These are phyloP conservation scores for Tuber indicum DNA, from an alignment of 495 filamentous ascomycete species.

Conservation along the genomic window DNA sequence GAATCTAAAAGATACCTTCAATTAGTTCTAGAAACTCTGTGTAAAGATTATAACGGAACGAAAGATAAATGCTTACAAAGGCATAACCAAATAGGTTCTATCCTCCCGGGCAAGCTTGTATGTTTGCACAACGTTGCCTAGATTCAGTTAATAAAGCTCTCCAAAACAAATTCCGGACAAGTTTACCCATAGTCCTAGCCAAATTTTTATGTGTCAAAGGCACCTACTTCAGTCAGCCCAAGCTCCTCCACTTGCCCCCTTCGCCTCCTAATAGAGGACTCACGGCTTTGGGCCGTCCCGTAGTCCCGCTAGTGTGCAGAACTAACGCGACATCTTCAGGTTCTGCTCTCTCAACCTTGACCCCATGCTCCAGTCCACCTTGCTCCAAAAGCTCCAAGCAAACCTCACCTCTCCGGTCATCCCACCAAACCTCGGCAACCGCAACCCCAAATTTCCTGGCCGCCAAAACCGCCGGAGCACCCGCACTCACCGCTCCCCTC, in stretches of 20 bases:
- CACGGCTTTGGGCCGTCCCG: constrained; percentile 68
- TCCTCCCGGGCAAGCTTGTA: constrained; percentile 62
- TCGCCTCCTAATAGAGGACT: constrained; percentile 42
- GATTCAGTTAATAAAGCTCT: constrained; percentile 12
- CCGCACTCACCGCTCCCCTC: constrained; percentile 55
- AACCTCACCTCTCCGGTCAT: constrained; percentile 55
- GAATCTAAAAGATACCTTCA: constrained; percentile 45
- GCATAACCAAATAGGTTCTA: constrained; percentile 83
- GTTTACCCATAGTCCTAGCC: constrained; percentile 63
- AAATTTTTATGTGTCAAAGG: constrained; percentile 75
- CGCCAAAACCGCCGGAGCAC: constrained; percentile 63
- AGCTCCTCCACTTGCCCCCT: constrained; percentile 19
- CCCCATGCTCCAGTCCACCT: constrained; percentile 57
- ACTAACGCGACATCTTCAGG: constrained; percentile 64
- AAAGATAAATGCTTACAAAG: constrained; percentile 45
- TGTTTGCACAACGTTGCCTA: constrained; percentile 66
- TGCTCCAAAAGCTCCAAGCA: constrained; percentile 65
- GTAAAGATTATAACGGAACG: neutral
- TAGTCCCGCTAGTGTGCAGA: constrained; percentile 72
- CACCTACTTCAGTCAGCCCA: constrained; percentile 44
- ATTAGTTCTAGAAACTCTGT: neutral
- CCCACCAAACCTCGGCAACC: constrained; percentile 75
- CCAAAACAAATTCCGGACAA: neutral
- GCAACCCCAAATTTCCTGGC: constrained; percentile 68
- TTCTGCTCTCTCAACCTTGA: constrained; percentile 48